A percentile compares a stretch with the other conserved stretches of the same genome.
Evolutionary conservation across 2,329 filamentous ascomycete species (phyloP).

Genomic region (Ascochyta rabiei): DNA sequence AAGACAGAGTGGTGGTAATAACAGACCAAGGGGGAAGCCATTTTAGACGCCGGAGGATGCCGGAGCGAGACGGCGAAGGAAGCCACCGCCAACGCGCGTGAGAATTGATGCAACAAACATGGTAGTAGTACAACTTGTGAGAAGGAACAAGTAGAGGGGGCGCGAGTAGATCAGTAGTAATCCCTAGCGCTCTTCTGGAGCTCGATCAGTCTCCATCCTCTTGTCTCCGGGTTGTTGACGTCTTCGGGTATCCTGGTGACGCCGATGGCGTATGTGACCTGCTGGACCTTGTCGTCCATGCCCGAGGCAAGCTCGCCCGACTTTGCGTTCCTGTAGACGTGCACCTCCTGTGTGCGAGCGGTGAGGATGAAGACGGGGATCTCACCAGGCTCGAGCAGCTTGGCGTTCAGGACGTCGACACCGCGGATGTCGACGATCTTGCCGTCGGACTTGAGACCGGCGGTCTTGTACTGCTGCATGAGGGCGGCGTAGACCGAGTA

Average conservation of each 20-base stretch:
- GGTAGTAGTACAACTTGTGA: slow-evolving; percentile 26
- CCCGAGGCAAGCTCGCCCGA: slow-evolving; percentile 87
- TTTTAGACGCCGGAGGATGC: slow-evolving; percentile 46
- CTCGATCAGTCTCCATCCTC: slow-evolving; percentile 96
- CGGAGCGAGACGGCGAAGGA: slow-evolving; percentile 18
- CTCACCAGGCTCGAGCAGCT: slow-evolving; percentile 83
- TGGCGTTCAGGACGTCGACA: slow-evolving; percentile 83
- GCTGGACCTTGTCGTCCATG: slow-evolving; percentile 98
- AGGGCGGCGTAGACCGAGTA: slow-evolving; percentile 97
- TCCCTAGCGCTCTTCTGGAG: slow-evolving; percentile 98
- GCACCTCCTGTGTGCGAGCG: slow-evolving; percentile 94
- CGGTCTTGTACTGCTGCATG: slow-evolving; percentile 92
- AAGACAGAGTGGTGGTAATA: slow-evolving; percentile 23
- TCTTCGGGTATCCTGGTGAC: slow-evolving; percentile 93
- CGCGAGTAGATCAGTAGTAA: slow-evolving; percentile 66
- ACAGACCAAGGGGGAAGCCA: slow-evolving; percentile 6
- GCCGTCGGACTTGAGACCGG: slow-evolving; percentile 91
- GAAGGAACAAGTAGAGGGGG: neutral
- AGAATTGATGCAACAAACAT: slow-evolving; percentile 23
- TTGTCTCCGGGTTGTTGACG: slow-evolving; percentile 94
- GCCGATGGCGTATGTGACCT: slow-evolving; percentile 97
- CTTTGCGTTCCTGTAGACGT: slow-evolving; percentile 94
- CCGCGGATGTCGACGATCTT: slow-evolving; percentile 93
- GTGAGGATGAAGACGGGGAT: slow-evolving; percentile 97
- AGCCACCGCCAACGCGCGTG: slow-evolving; percentile 14